A percentile compares a stretch with the other conserved stretches of the same genome.
phyloP scores from a whole-genome alignment of 1,284 basidiomycete species.

The Cryptococcus floricola region DNA sequence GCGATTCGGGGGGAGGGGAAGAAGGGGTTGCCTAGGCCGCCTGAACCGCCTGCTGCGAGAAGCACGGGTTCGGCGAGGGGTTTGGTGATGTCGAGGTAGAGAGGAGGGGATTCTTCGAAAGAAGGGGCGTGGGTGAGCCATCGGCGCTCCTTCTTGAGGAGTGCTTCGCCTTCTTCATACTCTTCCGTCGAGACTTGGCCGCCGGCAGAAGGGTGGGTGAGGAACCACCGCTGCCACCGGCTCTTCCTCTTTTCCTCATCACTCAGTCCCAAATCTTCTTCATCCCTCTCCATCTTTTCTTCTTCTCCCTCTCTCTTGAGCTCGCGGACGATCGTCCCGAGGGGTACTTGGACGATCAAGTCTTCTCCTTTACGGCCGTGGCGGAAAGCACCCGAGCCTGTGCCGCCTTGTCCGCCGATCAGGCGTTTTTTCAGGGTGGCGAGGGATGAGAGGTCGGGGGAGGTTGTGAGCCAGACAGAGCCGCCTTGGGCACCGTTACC shows the following conservation, averaged over 20 bases:
- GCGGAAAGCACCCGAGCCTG: conserved; percentile 77
- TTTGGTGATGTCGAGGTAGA: conserved; percentile 60
- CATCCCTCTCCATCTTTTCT: conserved; percentile 50
- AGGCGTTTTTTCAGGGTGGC: conserved; percentile 66
- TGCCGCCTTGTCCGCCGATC: conserved; percentile 62
- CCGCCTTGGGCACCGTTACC: conserved; percentile 86
- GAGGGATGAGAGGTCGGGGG: conserved; percentile 69
- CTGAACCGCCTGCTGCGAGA: conserved; percentile 71
- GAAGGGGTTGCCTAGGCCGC: conserved; percentile 86
- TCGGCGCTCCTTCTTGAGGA: conserved; percentile 62
- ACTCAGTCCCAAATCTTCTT: conserved; percentile 22
- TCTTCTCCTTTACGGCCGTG: conserved; percentile 73
- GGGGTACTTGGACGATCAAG: conserved; percentile 70
- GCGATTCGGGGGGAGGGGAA: conserved; percentile 70
- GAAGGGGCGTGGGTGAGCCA: conserved; percentile 25
- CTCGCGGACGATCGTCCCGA: conserved; percentile 83
- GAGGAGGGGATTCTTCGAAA: conserved; percentile 49
- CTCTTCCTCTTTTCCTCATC: conserved; percentile 49
- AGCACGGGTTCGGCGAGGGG: conserved; percentile 58
- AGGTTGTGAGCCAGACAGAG: conserved; percentile 75
- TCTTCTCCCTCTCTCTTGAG: conserved; percentile 56
- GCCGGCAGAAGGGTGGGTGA: conserved; percentile 42
- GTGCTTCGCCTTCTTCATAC: conserved; percentile 69
- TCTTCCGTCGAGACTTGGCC: conserved; percentile 51
- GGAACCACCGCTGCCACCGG: conserved; percentile 52